Conservation (phyloP, 2,329 filamentous ascomycete species). For the Scorias spongiosa region DNA sequence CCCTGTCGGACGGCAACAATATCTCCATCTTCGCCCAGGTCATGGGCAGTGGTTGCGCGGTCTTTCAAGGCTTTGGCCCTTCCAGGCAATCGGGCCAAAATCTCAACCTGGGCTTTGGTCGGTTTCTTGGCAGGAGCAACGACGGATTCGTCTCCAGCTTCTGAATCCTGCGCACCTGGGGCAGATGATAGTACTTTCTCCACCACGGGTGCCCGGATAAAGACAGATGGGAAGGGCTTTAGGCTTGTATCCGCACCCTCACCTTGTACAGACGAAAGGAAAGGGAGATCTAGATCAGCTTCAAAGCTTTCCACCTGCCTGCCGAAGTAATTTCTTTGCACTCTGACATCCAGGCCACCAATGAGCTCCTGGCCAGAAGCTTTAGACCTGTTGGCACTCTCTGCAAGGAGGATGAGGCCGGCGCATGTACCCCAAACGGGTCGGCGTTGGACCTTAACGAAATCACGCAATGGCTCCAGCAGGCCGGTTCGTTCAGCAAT, state of each 20-base stretch:
- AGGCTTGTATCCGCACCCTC: conserved; percentile 8
- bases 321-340: conserved; percentile 90
- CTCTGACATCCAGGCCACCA: conserved; percentile 76
- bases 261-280: conserved; percentile 33
- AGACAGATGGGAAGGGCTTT: conserved; percentile 40
- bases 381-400: conserved; percentile 77
- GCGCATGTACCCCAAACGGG: conserved; percentile 95
- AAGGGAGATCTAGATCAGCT: conserved; percentile 55
- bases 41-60: conserved; percentile 30
- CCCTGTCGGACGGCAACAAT: conserved; percentile 82
- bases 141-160: conserved; percentile 31
- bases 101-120: conserved; percentile 37
- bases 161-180: conserved; percentile 7
- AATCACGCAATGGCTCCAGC: conserved; percentile 69
- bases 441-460: conserved; percentile 72
- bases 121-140: conserved; percentile 41
- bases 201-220: conserved; percentile 88
- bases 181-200: conserved; percentile 53
- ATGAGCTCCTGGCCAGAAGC: conserved; percentile 85
- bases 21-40: conserved; percentile 43
- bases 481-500: conserved; percentile 70
- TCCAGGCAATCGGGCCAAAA: conserved; percentile 42
- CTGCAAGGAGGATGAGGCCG: conserved; percentile 77
- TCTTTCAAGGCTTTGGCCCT: conserved; percentile 34
- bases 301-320: conserved; percentile 87